A percentile compares a stretch with the other conserved stretches of the same genome.
These are phyloP conservation scores for Xylariaceae sp. DNA, from an alignment of 2,329 filamentous ascomycete species.

Conservation along the genomic window DNA sequence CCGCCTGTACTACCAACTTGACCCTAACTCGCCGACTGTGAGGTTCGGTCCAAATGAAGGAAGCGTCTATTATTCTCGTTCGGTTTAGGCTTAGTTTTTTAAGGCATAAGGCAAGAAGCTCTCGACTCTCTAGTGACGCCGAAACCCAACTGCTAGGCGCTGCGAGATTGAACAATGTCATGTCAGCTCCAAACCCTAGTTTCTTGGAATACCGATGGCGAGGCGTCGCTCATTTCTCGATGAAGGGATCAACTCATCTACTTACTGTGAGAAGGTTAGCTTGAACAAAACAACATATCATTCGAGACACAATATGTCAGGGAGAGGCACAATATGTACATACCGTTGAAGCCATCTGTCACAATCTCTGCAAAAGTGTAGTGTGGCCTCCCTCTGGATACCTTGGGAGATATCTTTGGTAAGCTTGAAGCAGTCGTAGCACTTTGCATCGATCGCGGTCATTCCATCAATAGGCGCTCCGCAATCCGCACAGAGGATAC, in stretches of 20 bases:
- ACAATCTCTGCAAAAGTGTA: conserved; percentile 75
- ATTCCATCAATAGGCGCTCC: conserved; percentile 95
- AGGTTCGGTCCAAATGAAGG: conserved; percentile 97
- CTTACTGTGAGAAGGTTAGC: conserved; percentile 24
- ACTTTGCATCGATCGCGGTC: conserved; percentile 82
- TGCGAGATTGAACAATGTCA: background rate
- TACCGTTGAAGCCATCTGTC: conserved; percentile 34
- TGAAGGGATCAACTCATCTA: background rate
- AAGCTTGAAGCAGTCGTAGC: conserved; percentile 94
- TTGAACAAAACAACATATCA: conserved; percentile 46
- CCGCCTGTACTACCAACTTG: conserved; percentile 89
- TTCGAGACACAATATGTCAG: conserved; percentile 63
- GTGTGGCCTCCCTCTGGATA: conserved; percentile 86
- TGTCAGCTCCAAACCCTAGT: conserved; percentile 2
- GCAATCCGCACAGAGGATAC: conserved; percentile 97
- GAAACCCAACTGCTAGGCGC: conserved; percentile 84
- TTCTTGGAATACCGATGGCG: background rate
- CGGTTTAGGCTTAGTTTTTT: conserved; percentile 86
- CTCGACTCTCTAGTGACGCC: conserved; percentile 84
- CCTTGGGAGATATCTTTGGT: conserved; percentile 92
- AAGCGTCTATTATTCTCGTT: conserved; percentile 92
- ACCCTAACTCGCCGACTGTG: conserved; percentile 92
- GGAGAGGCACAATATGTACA: background rate
- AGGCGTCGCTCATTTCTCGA: background rate
- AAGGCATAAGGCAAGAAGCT: conserved; percentile 89